Evolutionary conservation across 805 yeast genomes (phyloP), one percentile per base, ranked within the genome.

Genomic region (Cyberlindnera subsufficiens): DNA sequence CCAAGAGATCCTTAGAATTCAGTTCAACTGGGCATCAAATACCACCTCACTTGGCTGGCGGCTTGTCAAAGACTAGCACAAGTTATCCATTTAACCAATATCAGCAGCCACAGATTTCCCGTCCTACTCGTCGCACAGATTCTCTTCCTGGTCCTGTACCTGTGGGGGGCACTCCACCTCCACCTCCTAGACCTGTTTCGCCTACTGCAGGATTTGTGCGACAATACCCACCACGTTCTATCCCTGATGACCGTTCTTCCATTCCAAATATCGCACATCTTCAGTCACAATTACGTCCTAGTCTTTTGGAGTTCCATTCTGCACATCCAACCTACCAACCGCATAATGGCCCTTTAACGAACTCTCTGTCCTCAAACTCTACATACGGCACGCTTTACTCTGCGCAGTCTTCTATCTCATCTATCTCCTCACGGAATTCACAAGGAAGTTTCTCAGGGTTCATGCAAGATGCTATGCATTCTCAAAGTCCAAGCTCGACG

Each of bases 401-500:
- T 8, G 41, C 49, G 2, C 49, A 52, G 19, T 53, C 59, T 3
- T 56, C 61, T 6, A 47, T 52, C 5, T 53, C 59, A 1, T 56
- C 60, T 9, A 40, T 48, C 1, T 56, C 60, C 5, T 47, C 54
- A 14, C 43, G 59, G 36, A 52, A 49, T 37, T 53, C 59, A 3
- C 49, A 50, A 22, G 54, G 51, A 7, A 47, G 46, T 5, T 25
- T 52, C 37, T 38, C 53, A 3, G 52, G 47, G 15, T 34, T 43
- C 16, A 38, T 39, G 4, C 39, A 39, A 11, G 43, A 32, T 37
- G 37, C 25, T 27, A 5, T n/a, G 32, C 27, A 22, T 22, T 22
- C 27, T 22, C 27, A 22, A 22, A 22, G 27, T 22, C 27, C 10
- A 22, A 22, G 10, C 11, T 22, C 27, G 30, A 14, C 18, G 14